phyloP scores from a whole-genome alignment of 345 rosid genomes.

The Ceriops zippeliana region DNA sequence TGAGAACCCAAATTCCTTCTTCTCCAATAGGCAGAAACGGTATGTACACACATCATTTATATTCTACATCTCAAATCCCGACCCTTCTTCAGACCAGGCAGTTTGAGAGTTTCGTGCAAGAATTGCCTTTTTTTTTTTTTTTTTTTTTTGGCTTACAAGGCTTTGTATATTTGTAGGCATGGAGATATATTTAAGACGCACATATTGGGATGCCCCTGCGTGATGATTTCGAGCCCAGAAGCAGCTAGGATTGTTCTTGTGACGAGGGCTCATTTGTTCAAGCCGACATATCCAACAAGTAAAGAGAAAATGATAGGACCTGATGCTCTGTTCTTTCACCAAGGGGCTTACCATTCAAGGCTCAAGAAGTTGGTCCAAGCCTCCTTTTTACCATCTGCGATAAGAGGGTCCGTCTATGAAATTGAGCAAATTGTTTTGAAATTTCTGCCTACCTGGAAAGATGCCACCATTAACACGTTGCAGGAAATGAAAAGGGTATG shows the following conservation, averaged over 20 bases:
- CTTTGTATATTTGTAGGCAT: conserved; percentile 37
- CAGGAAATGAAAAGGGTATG: conserved; percentile 86
- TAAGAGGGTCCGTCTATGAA: conserved; percentile 58
- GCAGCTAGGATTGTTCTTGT: conserved; percentile 72
- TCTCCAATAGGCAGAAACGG: conserved; percentile 71
- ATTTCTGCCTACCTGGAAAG: conserved; percentile 56
- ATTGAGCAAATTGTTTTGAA: conserved; percentile 61
- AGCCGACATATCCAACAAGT: conserved; percentile 88
- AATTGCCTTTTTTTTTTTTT: no score
- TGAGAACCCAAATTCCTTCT: conserved; percentile 78
- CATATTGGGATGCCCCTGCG: conserved; percentile 93
- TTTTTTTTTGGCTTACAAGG: background rate
- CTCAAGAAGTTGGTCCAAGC: conserved; percentile 71
- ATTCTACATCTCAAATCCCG: background rate
- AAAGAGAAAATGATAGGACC: conserved; percentile 90
- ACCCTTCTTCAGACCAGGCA: background rate
- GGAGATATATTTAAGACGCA: conserved; percentile 89
- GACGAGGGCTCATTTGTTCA: conserved; percentile 64
- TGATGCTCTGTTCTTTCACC: conserved; percentile 80
- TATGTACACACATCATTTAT: conserved; percentile 15
- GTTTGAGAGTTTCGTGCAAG: no score
- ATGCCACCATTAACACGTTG: conserved; percentile 57
- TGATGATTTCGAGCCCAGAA: conserved; percentile 90
- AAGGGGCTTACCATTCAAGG: conserved; percentile 70
- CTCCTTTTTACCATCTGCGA: conserved; percentile 65